phyloP scores from a whole-genome alignment of 2,329 filamentous ascomycete genomes.

The Botryotinia calthae region DNA sequence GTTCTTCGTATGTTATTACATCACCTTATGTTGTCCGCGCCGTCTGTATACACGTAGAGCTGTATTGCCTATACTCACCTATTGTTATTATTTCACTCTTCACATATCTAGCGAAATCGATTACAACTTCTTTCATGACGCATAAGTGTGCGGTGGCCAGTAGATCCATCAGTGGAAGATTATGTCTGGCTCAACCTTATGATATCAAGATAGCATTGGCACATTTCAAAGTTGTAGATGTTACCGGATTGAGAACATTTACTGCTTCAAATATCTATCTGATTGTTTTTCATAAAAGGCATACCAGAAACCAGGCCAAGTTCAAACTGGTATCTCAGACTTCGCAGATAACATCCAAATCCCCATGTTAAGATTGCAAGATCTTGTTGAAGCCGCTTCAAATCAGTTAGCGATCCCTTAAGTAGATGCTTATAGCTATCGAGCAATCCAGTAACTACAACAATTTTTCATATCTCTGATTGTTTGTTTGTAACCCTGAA shows the following conservation, averaged over 20 bases:
- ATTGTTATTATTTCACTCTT: no score
- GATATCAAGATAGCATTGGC: not conserved
- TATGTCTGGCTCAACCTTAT: not conserved
- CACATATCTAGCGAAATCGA: not conserved
- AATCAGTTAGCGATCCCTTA: no score
- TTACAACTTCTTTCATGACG: not conserved
- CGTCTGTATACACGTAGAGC: not conserved
- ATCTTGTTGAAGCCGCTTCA: no score
- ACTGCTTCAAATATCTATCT: not conserved
- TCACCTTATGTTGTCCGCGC: not conserved
- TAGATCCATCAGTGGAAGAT: not conserved
- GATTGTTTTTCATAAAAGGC: not conserved
- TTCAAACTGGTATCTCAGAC: not conserved
- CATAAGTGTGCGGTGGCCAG: not conserved
- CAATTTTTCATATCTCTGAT: no score
- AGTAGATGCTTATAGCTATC: no score
- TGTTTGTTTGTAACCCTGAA: no score
- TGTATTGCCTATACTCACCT: not conserved
- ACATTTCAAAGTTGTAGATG: slow-evolving; percentile 7
- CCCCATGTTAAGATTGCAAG: not conserved
- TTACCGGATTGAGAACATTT: not conserved
- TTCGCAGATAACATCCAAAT: not conserved
- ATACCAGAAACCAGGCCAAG: not conserved
- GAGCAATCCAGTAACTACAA: no score
- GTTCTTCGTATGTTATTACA: not conserved